phyloP scores from a whole-genome alignment of 148 eudicot genomes.

The Vaccinium myrtillus region DNA sequence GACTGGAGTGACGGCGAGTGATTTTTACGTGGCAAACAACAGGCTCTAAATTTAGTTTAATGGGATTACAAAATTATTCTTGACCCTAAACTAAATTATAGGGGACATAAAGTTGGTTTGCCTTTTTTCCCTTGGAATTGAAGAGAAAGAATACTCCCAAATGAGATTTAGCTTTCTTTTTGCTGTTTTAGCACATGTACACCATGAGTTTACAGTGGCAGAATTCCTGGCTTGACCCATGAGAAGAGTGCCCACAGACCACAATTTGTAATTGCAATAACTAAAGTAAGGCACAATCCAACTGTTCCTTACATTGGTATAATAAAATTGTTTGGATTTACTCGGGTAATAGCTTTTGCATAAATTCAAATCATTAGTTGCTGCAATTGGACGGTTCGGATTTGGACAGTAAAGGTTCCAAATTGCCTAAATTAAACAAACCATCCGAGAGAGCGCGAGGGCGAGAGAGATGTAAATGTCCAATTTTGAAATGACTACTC shows the following conservation, averaged over 20 bases:
- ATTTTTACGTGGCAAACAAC: not conserved
- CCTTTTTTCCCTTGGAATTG: not conserved
- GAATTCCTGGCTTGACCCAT: slow-evolving; percentile 40
- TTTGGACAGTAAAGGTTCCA: too few relatives aligned
- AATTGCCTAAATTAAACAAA: not conserved
- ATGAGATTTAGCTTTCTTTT: slow-evolving; percentile 14
- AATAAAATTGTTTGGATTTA: too few relatives aligned
- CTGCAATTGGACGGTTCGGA: too few relatives aligned
- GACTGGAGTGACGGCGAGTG: not conserved
- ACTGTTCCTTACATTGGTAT: too few relatives aligned
- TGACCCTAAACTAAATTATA: not conserved
- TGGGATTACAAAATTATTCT: not conserved
- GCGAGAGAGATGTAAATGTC: slow-evolving; percentile 37
- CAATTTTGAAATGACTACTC: slow-evolving; percentile 29
- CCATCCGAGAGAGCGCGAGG: not conserved
- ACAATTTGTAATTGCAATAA: not conserved
- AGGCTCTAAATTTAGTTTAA: not conserved
- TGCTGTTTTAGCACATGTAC: slow-evolving; percentile 33
- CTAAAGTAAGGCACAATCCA: too few relatives aligned
- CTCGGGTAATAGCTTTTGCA: too few relatives aligned
- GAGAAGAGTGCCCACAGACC: slow-evolving; percentile 18
- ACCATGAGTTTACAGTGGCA: slow-evolving; percentile 41
- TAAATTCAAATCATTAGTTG: too few relatives aligned
- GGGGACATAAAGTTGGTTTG: not conserved
- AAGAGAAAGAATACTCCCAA: not conserved